A percentile compares a stretch with the other conserved stretches of the same genome.
Evolutionary conservation across 371 early-diverging fungal species (phyloP).

Genomic region (Rhizopus delemar): DNA sequence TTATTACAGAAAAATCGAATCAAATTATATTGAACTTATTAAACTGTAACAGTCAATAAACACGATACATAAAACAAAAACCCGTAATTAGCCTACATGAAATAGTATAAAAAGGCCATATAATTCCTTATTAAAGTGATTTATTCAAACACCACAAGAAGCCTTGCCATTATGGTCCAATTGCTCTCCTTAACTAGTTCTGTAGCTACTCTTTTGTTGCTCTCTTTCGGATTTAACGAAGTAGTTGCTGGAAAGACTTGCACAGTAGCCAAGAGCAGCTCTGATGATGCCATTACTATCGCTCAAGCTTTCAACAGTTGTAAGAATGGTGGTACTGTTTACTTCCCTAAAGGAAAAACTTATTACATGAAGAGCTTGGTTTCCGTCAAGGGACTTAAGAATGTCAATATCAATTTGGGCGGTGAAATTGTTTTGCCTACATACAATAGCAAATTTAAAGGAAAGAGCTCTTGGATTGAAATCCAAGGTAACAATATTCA

Average conservation of each 20-base stretch:
- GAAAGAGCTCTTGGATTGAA: conserved; percentile 28
- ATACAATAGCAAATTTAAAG: conserved; percentile 28
- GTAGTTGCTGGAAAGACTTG: conserved; percentile 27
- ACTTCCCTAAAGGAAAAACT: conserved; percentile 27
- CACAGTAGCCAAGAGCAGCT: conserved; percentile 22
- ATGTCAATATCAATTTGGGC: conserved; percentile 31
- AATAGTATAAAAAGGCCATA: no score
- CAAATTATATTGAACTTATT: no score
- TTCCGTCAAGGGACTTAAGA: conserved; percentile 19
- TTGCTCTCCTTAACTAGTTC: not conserved
- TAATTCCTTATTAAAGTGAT: no score
- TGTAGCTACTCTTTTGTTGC: not conserved
- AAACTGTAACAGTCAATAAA: no score
- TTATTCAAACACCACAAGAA: no score
- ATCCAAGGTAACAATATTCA: conserved; percentile 33
- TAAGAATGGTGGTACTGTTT: conserved; percentile 38
- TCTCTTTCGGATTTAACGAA: conserved; percentile 1
- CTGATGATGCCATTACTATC: conserved; percentile 32
- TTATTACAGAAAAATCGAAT: no score
- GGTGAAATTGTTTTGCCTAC: conserved; percentile 31
- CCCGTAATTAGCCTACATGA: no score
- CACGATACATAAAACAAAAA: no score
- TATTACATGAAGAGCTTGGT: conserved; percentile 33
- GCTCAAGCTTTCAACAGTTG: conserved; percentile 30
- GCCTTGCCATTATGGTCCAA: not conserved